Conservation (phyloP, 2,329 filamentous ascomycete species). For the Aotearoamyces nothofagi region DNA sequence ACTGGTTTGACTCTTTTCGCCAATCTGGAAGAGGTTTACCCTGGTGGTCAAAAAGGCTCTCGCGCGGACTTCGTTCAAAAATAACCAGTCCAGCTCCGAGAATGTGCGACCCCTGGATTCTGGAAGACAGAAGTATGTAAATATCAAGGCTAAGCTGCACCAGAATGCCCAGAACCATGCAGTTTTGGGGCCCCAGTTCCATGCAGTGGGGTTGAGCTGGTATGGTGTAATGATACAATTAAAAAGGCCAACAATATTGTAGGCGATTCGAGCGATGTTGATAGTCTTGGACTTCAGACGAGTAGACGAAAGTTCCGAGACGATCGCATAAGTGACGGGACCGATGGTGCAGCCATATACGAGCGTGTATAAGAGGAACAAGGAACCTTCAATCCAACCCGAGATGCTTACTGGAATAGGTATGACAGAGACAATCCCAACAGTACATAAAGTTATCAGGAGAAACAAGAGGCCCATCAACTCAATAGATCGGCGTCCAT, state of each 20-base stretch:
- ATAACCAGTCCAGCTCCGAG: conserved; percentile 70
- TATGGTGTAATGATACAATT: conserved; percentile 72
- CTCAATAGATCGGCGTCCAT: not conserved
- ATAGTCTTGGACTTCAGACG: conserved; percentile 82
- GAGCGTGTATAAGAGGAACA: conserved; percentile 71
- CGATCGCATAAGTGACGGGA: conserved; percentile 75
- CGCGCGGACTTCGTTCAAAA: conserved; percentile 45
- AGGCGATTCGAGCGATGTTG: conserved; percentile 60
- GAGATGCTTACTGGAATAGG: not conserved
- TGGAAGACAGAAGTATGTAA: conserved; percentile 68
- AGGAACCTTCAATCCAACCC: conserved; percentile 21
- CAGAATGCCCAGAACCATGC: conserved; percentile 80
- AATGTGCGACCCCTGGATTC: conserved; percentile 69
- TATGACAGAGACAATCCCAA: not conserved
- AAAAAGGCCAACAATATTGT: conserved; percentile 61
- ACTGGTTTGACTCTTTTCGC: no score
- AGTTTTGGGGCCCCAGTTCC: conserved; percentile 75
- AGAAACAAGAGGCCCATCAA: not conserved
- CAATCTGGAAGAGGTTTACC: no score
- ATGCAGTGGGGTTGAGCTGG: conserved; percentile 76
- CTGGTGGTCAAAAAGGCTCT: no score
- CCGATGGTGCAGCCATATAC: conserved; percentile 76
- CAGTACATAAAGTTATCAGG: not conserved
- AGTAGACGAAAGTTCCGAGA: conserved; percentile 67
- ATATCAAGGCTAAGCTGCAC: conserved; percentile 67